Conservation (phyloP, 352 stramenopile species). For the Globisporangium acanthophoron region DNA sequence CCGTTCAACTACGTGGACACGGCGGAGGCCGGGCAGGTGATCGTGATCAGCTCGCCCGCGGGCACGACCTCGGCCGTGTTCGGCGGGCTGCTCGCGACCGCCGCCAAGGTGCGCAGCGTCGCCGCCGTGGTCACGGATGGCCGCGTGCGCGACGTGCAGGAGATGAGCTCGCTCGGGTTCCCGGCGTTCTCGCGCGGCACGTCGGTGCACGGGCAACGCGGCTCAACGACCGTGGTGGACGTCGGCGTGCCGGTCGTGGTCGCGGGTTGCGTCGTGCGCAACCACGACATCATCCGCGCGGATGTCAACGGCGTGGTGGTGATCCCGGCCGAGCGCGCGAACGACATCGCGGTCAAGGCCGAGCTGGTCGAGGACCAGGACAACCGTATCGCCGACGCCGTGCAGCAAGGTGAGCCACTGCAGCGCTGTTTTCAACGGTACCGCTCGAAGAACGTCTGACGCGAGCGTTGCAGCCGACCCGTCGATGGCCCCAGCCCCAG, state of each 20-base stretch:
- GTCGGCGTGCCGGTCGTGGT: slow-evolving; percentile 66
- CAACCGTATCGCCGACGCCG: slow-evolving; percentile 66
- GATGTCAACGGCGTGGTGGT: slow-evolving; percentile 82
- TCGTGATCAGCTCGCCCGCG: slow-evolving; percentile 67
- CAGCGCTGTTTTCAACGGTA: slow-evolving; percentile 75
- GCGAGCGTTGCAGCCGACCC: slow-evolving; percentile 5
- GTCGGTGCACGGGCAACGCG: slow-evolving; percentile 63
- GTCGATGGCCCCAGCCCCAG: background rate
- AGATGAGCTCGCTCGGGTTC: slow-evolving; percentile 63
- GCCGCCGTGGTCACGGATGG: slow-evolving; percentile 70
- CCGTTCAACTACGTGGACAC: slow-evolving; percentile 81
- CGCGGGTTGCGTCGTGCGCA: slow-evolving; percentile 70
- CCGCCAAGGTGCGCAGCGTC: slow-evolving; percentile 59
- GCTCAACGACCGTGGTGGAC: slow-evolving; percentile 56
- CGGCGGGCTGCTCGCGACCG: slow-evolving; percentile 63
- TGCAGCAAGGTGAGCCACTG: slow-evolving; percentile 74
- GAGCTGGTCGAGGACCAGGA: slow-evolving; percentile 80
- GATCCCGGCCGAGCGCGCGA: slow-evolving; percentile 62
- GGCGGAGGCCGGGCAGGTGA: slow-evolving; percentile 63
- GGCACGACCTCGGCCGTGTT: slow-evolving; percentile 57
- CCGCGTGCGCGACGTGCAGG: slow-evolving; percentile 68
- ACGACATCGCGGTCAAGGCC: slow-evolving; percentile 61
- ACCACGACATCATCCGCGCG: slow-evolving; percentile 72
- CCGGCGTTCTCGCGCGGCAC: slow-evolving; percentile 63
- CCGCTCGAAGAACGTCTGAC: slow-evolving; percentile 67